A percentile compares a stretch with the other conserved stretches of the same genome.
Evolutionary conservation across 306 rosid species (phyloP).

Genomic region (Dicorynia guianensis): DNA sequence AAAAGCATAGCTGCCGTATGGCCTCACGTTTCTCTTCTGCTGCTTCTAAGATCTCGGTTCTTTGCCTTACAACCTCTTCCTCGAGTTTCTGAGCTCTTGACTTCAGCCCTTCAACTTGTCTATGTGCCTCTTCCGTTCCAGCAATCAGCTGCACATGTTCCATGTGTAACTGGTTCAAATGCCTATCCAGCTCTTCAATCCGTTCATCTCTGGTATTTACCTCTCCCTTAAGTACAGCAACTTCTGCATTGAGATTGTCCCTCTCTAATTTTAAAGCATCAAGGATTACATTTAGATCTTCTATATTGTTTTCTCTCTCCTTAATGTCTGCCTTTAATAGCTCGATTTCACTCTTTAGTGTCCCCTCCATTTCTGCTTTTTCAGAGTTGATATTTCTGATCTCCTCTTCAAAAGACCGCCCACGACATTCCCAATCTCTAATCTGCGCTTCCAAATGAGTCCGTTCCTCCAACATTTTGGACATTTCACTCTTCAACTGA

Average conservation of each 20-base stretch:
- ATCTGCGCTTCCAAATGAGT: slow-evolving; percentile 56
- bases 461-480: slow-evolving; percentile 58
- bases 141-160: slow-evolving; percentile 61
- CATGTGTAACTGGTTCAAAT: slow-evolving; percentile 58
- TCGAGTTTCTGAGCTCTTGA: slow-evolving; percentile 60
- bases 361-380: slow-evolving; percentile 58
- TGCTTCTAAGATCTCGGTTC: slow-evolving; percentile 60
- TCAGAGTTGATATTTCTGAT: slow-evolving; percentile 74
- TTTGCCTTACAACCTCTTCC: slow-evolving; percentile 77
- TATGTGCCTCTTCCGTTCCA: slow-evolving; percentile 56
- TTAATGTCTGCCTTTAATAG: slow-evolving; percentile 56
- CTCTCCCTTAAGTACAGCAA: slow-evolving; percentile 51
- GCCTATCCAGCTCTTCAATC: slow-evolving; percentile 50
- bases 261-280: slow-evolving; percentile 54
- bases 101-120: slow-evolving; percentile 58
- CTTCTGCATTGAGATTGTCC: slow-evolving; percentile 57
- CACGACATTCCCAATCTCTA: slow-evolving; percentile 72
- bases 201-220: slow-evolving; percentile 51
- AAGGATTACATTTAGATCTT: slow-evolving; percentile 53
- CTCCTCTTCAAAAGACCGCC: slow-evolving; percentile 81
- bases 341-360: slow-evolving; percentile 57
- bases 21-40: slow-evolving; percentile 94
- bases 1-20: slow-evolving; percentile 88
- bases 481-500: slow-evolving; percentile 78
- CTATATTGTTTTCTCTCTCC: slow-evolving; percentile 50